Percentiles rank a stretch among this genome's conserved stretches.
Conservation (phyloP, 2,329 filamentous ascomycete genomes). For the Stemphylium vesicarium region DNA sequence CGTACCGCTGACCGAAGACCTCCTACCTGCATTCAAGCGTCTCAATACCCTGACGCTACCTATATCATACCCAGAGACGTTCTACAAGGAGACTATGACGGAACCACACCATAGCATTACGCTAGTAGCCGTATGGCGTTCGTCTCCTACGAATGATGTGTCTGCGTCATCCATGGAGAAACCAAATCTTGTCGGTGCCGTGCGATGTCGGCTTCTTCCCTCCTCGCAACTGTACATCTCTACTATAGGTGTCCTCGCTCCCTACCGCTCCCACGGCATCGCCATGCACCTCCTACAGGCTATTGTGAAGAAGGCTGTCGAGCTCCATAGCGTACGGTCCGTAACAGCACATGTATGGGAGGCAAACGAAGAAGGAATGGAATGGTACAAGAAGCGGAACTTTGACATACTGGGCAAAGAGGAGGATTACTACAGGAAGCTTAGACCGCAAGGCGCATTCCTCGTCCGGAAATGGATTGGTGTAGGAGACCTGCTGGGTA, state of each 20-base stretch:
- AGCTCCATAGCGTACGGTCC: constrained; percentile 57
- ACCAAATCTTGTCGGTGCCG: constrained; percentile 54
- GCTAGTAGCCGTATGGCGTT: constrained; percentile 64
- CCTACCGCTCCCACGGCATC: constrained; percentile 64
- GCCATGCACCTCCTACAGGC: constrained; percentile 60
- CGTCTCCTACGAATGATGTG: constrained; percentile 14
- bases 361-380: constrained; percentile 63
- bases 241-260: constrained; percentile 64
- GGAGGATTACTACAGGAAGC: constrained; percentile 64
- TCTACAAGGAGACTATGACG: constrained; percentile 66
- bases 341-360: constrained; percentile 71
- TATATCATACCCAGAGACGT: constrained; percentile 65
- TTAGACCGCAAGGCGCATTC: constrained; percentile 63
- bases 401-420: constrained; percentile 61
- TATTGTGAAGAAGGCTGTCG: constrained; percentile 55
- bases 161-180: constrained; percentile 18
- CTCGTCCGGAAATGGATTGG: constrained; percentile 56
- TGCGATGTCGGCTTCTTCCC: constrained; percentile 55
- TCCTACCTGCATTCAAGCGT: constrained; percentile 63
- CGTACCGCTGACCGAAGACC: constrained; percentile 58
- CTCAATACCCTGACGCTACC: constrained; percentile 66
- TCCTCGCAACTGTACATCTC: constrained; percentile 63
- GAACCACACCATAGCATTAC: constrained; percentile 62
- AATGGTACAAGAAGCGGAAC: constrained; percentile 66
- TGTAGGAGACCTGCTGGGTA: constrained; percentile 40